Base-by-base conservation (phyloP, 2,329 filamentous ascomycete species). In the Nothopassalora personata region DNA sequence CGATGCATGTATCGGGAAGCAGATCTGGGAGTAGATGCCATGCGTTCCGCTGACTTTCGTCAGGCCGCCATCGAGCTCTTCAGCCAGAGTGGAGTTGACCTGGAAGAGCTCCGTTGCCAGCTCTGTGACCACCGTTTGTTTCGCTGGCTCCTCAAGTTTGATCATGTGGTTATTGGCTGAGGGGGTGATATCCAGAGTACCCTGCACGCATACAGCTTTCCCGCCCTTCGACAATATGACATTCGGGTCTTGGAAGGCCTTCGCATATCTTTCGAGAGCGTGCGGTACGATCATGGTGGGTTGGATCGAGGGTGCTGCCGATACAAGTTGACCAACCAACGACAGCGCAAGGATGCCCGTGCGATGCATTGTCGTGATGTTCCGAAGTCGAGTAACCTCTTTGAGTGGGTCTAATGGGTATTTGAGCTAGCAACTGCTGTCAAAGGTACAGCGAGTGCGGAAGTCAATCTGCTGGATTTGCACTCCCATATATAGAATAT, bases 41-140 rank as follows among this genome's bases (percentile, higher is more conserved):
- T 53, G 56, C 3, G 33, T 60, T 8, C 45, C 45, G 15, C n/a
- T 46, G 39, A 28, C 49, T 18, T 23, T 39, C 30, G 56, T 46
- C 13, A 31, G 13, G n/a, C 46, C 30, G 30, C 23, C 18, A 27
- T 33, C 18, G 28, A 52, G 8, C n/a, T 39, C 13, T 18, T 47
- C 34, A 8, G 46, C 36, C 18, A 13, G 6, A 13, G 15, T 34
- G 1, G 54, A 51, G 19, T 33, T 30, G 6, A 48, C 15, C 30
- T 33, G 45, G 5, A 49, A n/a, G 15, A 52, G 27, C 13, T 53
- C 27, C 19, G 50, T 36, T 36, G 64, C 63, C 39, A 60, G 63
- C 33, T 70, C 60, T 19, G 67, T 67, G n/a, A 68, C 53, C 11
- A 60, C 51, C 4, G 61, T 64, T 33, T 68, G 64, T 43, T 66